Evolutionary conservation across 805 yeast species (phyloP).

Genomic region (Yarrowia sp.): DNA sequence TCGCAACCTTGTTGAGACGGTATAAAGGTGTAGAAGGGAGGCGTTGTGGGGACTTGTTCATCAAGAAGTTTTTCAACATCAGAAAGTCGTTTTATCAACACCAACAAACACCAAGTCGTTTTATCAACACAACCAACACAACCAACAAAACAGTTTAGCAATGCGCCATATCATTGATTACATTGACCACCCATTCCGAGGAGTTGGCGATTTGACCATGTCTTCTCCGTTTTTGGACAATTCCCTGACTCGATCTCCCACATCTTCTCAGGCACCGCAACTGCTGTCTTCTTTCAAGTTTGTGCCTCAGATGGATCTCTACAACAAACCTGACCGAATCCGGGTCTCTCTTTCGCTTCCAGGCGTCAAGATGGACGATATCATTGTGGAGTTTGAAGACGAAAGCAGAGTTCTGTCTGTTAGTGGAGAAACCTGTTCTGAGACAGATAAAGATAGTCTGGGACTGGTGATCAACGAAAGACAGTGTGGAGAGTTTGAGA

Average conservation of each 20-base stretch:
- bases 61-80: neutral
- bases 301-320: constrained; percentile 65
- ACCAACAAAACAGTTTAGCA: neutral
- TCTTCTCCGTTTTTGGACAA: constrained; percentile 22
- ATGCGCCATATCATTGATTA: constrained; percentile 27
- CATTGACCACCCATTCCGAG: constrained; percentile 29
- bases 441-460: constrained; percentile 19
- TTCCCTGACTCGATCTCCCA: constrained; percentile 14
- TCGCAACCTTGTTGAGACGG: constrained; percentile 3
- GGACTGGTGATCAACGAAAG: constrained; percentile 60
- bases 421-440: constrained; percentile 52
- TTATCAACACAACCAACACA: neutral
- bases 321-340: constrained; percentile 57
- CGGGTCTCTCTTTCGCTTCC: constrained; percentile 61
- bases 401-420: constrained; percentile 61
- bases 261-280: neutral
- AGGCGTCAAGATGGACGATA: constrained; percentile 61
- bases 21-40: constrained; percentile 4
- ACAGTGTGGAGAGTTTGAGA: constrained; percentile 63
- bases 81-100: constrained; percentile 6
- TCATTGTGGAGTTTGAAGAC: constrained; percentile 66
- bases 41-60: neutral
- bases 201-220: constrained; percentile 27
- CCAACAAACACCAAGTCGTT: neutral
- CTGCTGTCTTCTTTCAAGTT: constrained; percentile 45